Base-by-base conservation (phyloP, 2,329 filamentous ascomycete species). In the Juglanconis sp. region DNA sequence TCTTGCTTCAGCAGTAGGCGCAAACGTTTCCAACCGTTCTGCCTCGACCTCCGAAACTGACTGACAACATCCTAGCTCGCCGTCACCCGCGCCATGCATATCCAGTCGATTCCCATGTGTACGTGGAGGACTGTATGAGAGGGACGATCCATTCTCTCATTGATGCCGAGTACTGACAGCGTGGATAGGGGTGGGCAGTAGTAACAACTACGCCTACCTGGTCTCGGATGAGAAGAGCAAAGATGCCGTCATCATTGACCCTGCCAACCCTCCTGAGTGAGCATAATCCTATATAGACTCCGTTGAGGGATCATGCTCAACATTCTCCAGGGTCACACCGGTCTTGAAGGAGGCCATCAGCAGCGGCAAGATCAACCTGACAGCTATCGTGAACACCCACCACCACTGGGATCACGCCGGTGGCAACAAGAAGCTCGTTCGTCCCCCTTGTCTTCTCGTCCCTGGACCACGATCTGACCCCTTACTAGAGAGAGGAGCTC, bases 371-470 rank as follows among this genome's bases (percentile, higher is more conserved):
- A 91, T 96, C 70, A 93, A 96, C 68, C 77, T 99, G 64, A 92
- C 84, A 31, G 90, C 88, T 53, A 96, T 99, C 71, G 87, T 98
- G 69, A 99, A 99, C 72, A 99, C 95, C 1, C 95, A 99, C 71
- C 94, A 98, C 72, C 95, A 99, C 73, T 89, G 88, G 81, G 95
- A 99, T 67, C 95, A 99, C 75, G 89, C 95, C 1, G 95, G 95
- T 64, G 95, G 95, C 8, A 99, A 99, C 73, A 82, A 84, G 60
- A 87, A 92, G 68, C 82, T 96, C 65, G 91, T 93, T 76, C 69
- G 79, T 67, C 46, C 50, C 13, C 17, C 30, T 9, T 4, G 11
- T 11, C 10, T 8, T 10, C 24, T 8, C 24, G 30, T 1, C 9
- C 17, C 32, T 24, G 11, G 15, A 13, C 24, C 24, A 24, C 24